Evolutionary conservation across 495 filamentous ascomycete species (phyloP).

Genomic region (Stereocaulon alpinum): DNA sequence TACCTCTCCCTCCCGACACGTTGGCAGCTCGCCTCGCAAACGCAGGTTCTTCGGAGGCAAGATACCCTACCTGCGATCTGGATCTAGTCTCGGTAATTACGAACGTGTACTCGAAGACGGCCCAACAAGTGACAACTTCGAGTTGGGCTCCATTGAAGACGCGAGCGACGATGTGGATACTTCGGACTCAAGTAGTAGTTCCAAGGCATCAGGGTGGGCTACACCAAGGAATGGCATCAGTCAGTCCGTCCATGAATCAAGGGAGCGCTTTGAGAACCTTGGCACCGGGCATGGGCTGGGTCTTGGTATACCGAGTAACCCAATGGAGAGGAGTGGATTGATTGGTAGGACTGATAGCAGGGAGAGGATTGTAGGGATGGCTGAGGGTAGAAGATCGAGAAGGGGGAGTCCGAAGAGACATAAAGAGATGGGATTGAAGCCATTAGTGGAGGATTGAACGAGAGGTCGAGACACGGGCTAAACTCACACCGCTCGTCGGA

Average conservation of each 20-base stretch:
- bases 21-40: constrained; percentile 42
- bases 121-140: constrained; percentile 10
- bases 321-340: constrained; percentile 20
- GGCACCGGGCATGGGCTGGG: constrained; percentile 14
- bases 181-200: constrained; percentile 44
- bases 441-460: constrained; percentile 13
- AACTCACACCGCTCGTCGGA: no score
- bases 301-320: constrained; percentile 16
- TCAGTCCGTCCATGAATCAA: background rate
- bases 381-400: constrained; percentile 11
- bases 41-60: constrained; percentile 43
- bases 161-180: constrained; percentile 19
- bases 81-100: constrained; percentile 23
- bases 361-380: constrained; percentile 17
- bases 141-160: constrained; percentile 12
- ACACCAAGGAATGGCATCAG: constrained; percentile 32
- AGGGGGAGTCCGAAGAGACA: constrained; percentile 17
- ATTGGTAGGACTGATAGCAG: constrained; percentile 9
- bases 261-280: constrained; percentile 32
- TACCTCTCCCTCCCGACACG: constrained; percentile 36
- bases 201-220: constrained; percentile 48
- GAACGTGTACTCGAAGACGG: constrained; percentile 19
- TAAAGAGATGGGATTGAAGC: constrained; percentile 10
- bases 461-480: background rate
- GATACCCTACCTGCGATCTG: constrained; percentile 21